Base-by-base conservation (phyloP, 208 protist species). In the Tetramitus jugosus region DNA sequence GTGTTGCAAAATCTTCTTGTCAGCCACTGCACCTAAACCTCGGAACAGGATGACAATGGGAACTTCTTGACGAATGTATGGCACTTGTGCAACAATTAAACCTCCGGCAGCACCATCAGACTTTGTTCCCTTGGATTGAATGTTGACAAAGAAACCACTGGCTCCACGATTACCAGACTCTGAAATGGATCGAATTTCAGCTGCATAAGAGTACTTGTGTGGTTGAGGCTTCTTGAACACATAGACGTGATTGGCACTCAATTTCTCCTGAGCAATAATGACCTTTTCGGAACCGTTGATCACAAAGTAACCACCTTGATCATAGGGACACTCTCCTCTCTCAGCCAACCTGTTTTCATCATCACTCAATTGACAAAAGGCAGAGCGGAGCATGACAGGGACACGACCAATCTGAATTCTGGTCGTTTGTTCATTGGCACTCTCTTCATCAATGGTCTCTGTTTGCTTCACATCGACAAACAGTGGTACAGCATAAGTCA, bases 271-370 rank as follows among this genome's bases (percentile, higher is more conserved):
- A 1, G 91, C 92, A 61, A 97, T 89, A 20, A 97, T 81, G 4
- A 96, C 94, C 82, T 98, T 98, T 79, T 99, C 97, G n/a, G 83
- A 83, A 43, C 97, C 97, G 80, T 97, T 98, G 53, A 98, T 92
- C 33, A 99, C 89, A 83, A 99, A 99, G 81, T 99, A 99, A 62
- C 96, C 97, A 53, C 96, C 96, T 76, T 92, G 89, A 81, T 97
- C 94, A 62, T 91, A 91, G 35, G 89, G 85, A 82, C 96, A 98
- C 86, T 98, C 95, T 31, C 93, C 93, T 1, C 93, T 46, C 0
- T 87, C 71, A 26, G 83, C 80, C 0, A 95, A 78, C 49, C 91
- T 91, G 29, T 86, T 76, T 67, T 94, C 84, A 62, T 80, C 71
- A n/a, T 88, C 81, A 62, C 72, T 67, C 23, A 98, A 79, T 37